phyloP scores from a whole-genome alignment of 352 stramenopile genomes.

The Phytophthora citrophthora region DNA sequence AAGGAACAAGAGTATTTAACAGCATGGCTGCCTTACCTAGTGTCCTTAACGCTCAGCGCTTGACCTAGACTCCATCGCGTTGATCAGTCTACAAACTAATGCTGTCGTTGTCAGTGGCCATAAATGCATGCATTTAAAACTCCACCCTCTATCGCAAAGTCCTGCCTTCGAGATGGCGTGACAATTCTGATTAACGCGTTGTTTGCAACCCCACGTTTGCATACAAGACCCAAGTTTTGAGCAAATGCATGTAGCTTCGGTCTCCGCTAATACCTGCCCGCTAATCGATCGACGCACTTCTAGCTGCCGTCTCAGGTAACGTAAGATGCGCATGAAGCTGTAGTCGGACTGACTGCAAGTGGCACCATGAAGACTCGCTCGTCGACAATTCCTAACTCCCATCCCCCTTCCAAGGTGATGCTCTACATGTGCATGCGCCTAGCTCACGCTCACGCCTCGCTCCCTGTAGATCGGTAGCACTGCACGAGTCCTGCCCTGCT shows the following conservation, averaged over 20 bases:
- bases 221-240: background rate
- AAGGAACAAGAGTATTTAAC: too few relatives aligned
- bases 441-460: background rate
- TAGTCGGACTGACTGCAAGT: background rate
- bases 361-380: background rate
- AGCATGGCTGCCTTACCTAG: too few relatives aligned
- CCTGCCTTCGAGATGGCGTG: too few relatives aligned
- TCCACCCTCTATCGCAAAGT: too few relatives aligned
- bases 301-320: background rate
- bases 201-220: background rate
- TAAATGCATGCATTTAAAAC: too few relatives aligned
- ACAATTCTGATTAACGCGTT: background rate
- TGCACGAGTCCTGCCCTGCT: background rate
- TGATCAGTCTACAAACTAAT: too few relatives aligned
- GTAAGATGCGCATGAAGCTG: background rate
- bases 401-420: too few relatives aligned
- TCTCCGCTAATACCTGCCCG: background rate
- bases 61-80: too few relatives aligned
- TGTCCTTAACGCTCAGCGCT: too few relatives aligned
- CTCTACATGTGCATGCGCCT: background rate
- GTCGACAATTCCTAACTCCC: background rate
- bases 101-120: too few relatives aligned
- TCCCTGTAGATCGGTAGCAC: conserved; percentile 13
- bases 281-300: background rate
- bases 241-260: background rate